Evolutionary conservation across 2,329 filamentous ascomycete genomes (phyloP).

Genomic region (Lecanicillium sp.): DNA sequence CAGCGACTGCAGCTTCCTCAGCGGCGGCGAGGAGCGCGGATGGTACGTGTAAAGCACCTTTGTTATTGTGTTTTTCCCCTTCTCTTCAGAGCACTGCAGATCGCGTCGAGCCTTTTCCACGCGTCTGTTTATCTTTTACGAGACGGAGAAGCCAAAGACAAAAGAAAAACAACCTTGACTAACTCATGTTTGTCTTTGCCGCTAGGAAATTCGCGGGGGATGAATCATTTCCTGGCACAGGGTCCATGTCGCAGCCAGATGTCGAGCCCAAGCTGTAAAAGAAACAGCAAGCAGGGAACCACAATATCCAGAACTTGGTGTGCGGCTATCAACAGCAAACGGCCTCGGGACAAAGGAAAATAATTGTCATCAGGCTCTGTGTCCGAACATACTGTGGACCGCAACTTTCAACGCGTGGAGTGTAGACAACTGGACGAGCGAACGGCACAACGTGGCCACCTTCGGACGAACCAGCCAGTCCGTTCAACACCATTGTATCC

Average conservation of each 20-base stretch:
- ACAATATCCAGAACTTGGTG: too few species aligned
- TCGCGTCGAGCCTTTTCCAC: too few species aligned
- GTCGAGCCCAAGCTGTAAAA: conserved; percentile 22
- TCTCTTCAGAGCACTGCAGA: conserved; percentile 7
- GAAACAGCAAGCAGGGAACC: conserved; percentile 1
- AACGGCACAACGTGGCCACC: too few species aligned
- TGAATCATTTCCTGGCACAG: conserved; percentile 41
- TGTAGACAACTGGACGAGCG: too few species aligned
- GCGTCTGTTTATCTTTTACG: not conserved
- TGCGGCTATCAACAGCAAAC: too few species aligned
- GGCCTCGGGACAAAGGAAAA: too few species aligned
- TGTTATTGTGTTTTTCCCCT: conserved; percentile 10
- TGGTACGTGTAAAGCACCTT: conserved; percentile 50
- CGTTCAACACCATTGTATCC: too few species aligned
- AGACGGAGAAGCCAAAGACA: not conserved
- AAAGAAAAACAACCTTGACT: not conserved
- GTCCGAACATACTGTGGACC: too few species aligned
- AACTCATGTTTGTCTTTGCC: not conserved
- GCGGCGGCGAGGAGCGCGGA: conserved; percentile 73
- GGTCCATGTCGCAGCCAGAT: conserved; percentile 22
- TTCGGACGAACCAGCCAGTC: too few species aligned
- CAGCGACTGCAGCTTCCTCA: conserved; percentile 78
- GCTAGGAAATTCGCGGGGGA: conserved; percentile 45
- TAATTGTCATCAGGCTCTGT: too few species aligned
- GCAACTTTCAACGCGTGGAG: too few species aligned